These are phyloP conservation scores for Bjerkandera adusta DNA, from an alignment of 1,284 basidiomycete genomes.

Conservation along the genomic window DNA sequence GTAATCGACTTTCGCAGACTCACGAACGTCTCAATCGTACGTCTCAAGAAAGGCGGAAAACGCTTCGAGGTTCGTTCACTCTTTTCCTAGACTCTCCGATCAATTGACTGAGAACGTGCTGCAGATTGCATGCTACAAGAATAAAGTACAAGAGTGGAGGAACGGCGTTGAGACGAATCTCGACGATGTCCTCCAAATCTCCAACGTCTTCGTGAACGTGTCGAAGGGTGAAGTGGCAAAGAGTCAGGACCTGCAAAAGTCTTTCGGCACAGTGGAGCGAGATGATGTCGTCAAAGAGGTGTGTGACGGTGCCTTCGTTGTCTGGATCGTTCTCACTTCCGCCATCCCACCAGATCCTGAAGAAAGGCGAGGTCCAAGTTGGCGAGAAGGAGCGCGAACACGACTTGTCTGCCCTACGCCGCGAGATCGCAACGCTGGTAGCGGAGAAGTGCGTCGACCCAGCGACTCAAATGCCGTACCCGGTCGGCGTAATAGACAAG, in stretches of 20 bases:
- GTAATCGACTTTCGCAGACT: constrained; percentile 48
- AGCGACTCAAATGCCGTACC: constrained; percentile 83
- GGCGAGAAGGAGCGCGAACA: constrained; percentile 96
- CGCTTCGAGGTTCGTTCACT: constrained; percentile 80
- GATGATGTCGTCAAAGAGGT: constrained; percentile 85
- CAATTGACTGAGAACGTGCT: constrained; percentile 21
- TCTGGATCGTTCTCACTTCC: neutral
- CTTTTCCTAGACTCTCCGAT: too few species aligned
- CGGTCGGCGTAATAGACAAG: constrained; percentile 97
- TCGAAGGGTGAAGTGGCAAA: constrained; percentile 95
- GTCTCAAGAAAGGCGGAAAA: constrained; percentile 95
- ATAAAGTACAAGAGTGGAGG: constrained; percentile 97
- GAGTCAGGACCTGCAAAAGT: constrained; percentile 86
- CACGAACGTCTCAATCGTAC: constrained; percentile 95
- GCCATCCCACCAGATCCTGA: constrained; percentile 66
- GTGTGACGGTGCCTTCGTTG: constrained; percentile 14
- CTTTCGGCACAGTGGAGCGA: constrained; percentile 79
- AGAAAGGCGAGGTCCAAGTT: constrained; percentile 96
- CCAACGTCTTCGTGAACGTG: constrained; percentile 94
- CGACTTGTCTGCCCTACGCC: constrained; percentile 80
- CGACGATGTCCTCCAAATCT: constrained; percentile 96
- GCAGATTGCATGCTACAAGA: constrained; percentile 99
- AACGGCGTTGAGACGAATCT: constrained; percentile 92
- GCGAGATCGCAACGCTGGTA: constrained; percentile 93
- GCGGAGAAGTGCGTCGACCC: constrained; percentile 97